Conservation (phyloP, 495 filamentous ascomycete species). For the Hyaloscypha bicolor region DNA sequence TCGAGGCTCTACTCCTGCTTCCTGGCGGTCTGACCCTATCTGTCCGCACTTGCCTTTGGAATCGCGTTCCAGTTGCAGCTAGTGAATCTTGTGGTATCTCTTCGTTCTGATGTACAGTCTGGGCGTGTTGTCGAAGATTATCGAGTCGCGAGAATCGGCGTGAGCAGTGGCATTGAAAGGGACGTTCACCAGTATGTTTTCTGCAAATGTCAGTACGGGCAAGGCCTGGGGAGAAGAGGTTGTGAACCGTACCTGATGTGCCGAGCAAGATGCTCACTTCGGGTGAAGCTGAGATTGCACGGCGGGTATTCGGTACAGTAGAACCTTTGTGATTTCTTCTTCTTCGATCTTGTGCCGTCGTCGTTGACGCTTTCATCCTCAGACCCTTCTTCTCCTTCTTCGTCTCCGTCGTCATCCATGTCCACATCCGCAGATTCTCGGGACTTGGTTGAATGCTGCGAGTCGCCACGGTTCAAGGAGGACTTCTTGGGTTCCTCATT, state of each 20-base stretch:
- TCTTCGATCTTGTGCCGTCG: constrained; percentile 66
- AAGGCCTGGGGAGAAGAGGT: not conserved
- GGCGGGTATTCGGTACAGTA: constrained; percentile 97
- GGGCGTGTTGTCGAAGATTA: constrained; percentile 94
- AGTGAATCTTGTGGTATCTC: constrained; percentile 93
- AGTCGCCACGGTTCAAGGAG: constrained; percentile 53
- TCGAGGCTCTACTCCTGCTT: constrained; percentile 73
- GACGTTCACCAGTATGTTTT: constrained; percentile 97
- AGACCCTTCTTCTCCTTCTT: constrained; percentile 67
- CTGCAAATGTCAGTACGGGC: constrained; percentile 48
- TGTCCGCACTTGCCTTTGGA: constrained; percentile 91
- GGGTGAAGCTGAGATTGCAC: constrained; percentile 92
- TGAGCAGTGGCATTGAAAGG: constrained; percentile 96
- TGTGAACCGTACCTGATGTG: constrained; percentile 77
- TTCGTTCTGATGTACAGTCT: constrained; percentile 97
- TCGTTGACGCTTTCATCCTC: constrained; percentile 74
- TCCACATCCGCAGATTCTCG: constrained; percentile 76
- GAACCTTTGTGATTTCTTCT: constrained; percentile 96
- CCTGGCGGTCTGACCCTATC: constrained; percentile 68
- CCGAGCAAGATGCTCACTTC: constrained; percentile 92
- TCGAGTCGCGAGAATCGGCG: constrained; percentile 95
- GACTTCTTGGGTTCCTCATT: constrained; percentile 40
- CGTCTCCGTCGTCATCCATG: constrained; percentile 69
- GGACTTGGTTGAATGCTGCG: constrained; percentile 64
- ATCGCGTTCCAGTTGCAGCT: constrained; percentile 89